Evolutionary conservation across 192 early-diverging fungal genomes (phyloP).

Genomic region (Linnemannia hyalina): DNA sequence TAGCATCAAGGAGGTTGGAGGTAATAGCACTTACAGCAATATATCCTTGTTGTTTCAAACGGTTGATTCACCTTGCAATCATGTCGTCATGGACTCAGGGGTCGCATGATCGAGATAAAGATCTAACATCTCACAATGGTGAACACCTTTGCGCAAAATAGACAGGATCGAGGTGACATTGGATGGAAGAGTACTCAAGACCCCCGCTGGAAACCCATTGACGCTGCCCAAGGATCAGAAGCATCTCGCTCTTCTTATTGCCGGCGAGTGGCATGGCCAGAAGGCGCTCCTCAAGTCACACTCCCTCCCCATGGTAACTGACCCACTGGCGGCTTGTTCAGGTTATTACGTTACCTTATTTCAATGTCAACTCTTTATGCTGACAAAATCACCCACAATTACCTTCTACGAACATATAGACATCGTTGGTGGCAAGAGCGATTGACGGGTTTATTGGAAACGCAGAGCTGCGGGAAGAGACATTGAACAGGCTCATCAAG

Average conservation of each 20-base stretch:
- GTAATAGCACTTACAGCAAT: conserved; percentile 30
- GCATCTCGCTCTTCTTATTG: conserved; percentile 84
- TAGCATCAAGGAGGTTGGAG: conserved; percentile 60
- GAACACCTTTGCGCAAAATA: neutral
- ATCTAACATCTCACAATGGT: neutral
- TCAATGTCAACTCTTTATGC: neutral
- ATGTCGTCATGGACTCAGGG: no score
- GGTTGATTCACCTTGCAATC: no score
- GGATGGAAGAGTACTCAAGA: conserved; percentile 87
- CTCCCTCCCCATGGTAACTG: conserved; percentile 87
- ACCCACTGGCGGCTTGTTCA: neutral
- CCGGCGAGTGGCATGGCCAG: conserved; percentile 96
- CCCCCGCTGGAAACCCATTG: conserved; percentile 81
- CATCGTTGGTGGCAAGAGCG: conserved; percentile 88
- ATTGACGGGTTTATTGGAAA: conserved; percentile 79
- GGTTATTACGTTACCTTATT: no score
- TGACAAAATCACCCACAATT: neutral
- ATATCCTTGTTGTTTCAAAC: neutral
- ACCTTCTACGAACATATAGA: conserved; percentile 61
- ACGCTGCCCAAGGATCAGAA: conserved; percentile 67
- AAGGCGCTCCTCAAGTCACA: conserved; percentile 82
- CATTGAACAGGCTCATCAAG: conserved; percentile 80
- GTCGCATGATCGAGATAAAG: neutral
- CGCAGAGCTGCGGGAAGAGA: conserved; percentile 70
- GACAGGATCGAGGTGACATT: conserved; percentile 71